Evolutionary conservation across 2,329 filamentous ascomycete genomes (phyloP).

Genomic region (Ophiostoma novo-ulmi): DNA sequence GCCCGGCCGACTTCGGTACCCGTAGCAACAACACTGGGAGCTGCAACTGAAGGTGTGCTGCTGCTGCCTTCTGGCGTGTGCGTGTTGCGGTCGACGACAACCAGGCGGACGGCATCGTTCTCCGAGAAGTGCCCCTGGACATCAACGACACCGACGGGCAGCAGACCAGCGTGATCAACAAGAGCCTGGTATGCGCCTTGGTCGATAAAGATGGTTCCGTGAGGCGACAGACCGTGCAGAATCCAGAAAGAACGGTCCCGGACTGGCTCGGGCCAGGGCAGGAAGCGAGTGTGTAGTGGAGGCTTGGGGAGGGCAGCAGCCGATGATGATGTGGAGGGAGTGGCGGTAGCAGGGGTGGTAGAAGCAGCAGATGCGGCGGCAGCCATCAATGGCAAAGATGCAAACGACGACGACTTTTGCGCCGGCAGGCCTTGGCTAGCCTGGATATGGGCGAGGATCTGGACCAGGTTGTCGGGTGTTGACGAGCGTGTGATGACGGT

Average conservation of each 20-base stretch:
- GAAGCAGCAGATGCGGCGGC: neutral
- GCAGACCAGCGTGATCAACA: conserved; percentile 74
- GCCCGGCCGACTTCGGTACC: conserved; percentile 78
- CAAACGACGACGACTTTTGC: conserved; percentile 28
- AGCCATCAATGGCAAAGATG: conserved; percentile 14
- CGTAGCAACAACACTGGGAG: conserved; percentile 67
- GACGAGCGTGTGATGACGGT: conserved; percentile 92
- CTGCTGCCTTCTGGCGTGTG: conserved; percentile 68
- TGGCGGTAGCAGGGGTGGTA: conserved; percentile 13
- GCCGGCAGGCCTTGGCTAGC: conserved; percentile 40
- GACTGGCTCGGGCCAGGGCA: conserved; percentile 77
- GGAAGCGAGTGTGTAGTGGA: conserved; percentile 86
- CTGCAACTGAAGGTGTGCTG: conserved; percentile 81
- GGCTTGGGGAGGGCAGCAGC: conserved; percentile 37
- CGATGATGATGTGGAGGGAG: conserved; percentile 24
- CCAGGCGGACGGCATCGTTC: conserved; percentile 83
- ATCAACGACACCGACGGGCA: conserved; percentile 85
- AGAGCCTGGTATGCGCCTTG: conserved; percentile 79
- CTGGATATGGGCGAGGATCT: conserved; percentile 79
- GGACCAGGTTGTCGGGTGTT: conserved; percentile 85
- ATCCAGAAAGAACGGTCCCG: conserved; percentile 97
- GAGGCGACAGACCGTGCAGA: conserved; percentile 81
- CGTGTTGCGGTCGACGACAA: conserved; percentile 62
- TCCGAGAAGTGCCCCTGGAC: conserved; percentile 86
- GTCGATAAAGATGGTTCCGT: conserved; percentile 90